Evolutionary conservation across 1,284 basidiomycete genomes (phyloP).

Genomic region (Ustilago hordei): DNA sequence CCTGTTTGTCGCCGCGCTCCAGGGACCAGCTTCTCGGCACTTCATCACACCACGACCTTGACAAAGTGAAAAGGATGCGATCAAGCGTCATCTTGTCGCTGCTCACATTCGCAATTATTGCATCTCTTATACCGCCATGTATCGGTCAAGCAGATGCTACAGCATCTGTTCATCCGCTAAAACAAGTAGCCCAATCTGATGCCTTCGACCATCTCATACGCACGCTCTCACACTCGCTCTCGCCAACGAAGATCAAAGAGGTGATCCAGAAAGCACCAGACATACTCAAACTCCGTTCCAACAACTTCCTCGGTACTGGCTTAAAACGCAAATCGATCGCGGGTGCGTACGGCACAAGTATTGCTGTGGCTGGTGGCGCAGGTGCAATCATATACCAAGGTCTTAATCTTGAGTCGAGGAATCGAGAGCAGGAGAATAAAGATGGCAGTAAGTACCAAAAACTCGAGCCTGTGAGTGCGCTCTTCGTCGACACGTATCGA

Average conservation of each 20-base stretch:
- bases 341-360: conserved; percentile 26
- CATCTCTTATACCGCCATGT: not conserved
- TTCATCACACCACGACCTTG: not conserved
- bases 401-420: conserved; percentile 21
- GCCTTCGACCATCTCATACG: conserved; percentile 1
- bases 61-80: not conserved
- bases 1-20: not conserved
- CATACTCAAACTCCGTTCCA: conserved; percentile 15
- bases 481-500: not conserved
- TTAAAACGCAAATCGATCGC: conserved; percentile 38
- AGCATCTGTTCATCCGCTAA: not conserved
- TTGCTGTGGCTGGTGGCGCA: conserved; percentile 26
- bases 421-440: conserved; percentile 8
- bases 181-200: not conserved
- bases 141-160: not conserved
- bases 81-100: not conserved
- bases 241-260: conserved; percentile 1
- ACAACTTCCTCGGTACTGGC: conserved; percentile 32
- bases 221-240: conserved; percentile 6
- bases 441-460: conserved; percentile 16
- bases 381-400: conserved; percentile 36
- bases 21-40: not conserved
- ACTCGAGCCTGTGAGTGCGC: not conserved
- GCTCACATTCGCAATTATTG: conserved; percentile 5
- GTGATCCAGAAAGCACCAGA: conserved; percentile 17